Conservation (phyloP, 345 rosid species). For the Salix koriyanagi region DNA sequence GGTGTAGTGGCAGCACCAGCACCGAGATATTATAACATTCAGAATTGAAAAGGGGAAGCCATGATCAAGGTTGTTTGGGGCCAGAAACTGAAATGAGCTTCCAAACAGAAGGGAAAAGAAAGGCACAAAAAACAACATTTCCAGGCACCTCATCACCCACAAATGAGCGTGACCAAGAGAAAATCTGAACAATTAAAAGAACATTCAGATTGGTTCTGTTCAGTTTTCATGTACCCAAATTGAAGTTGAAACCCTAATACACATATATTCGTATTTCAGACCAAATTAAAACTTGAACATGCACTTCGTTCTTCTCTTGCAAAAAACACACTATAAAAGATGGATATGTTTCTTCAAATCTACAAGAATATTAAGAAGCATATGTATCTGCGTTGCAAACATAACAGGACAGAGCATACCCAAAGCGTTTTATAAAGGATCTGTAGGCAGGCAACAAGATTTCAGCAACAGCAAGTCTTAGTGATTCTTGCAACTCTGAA, state of each 20-base stretch:
- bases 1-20: not conserved
- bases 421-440: slow-evolving; percentile 81
- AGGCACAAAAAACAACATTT: not conserved
- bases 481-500: slow-evolving; percentile 87
- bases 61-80: not conserved
- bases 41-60: not conserved
- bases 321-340: not conserved
- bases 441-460: slow-evolving; percentile 94
- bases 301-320: not conserved
- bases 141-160: not conserved
- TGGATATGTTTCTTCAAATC: not conserved
- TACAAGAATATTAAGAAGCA: not conserved
- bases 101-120: not conserved
- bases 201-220: not conserved
- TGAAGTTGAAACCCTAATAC: not conserved
- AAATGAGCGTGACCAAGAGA: not conserved
- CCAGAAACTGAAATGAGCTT: not conserved
- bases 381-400: not conserved
- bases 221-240: not conserved
- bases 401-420: slow-evolving; percentile 38
- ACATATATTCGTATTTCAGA: not conserved
- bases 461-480: slow-evolving; percentile 98
- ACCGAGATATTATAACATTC: not conserved
- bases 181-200: not conserved
- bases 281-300: not conserved